A percentile compares a stretch with the other conserved stretches of the same genome.
phyloP scores from a whole-genome alignment of 2,329 filamentous ascomycete species.

The Waltergamsia citrina region DNA sequence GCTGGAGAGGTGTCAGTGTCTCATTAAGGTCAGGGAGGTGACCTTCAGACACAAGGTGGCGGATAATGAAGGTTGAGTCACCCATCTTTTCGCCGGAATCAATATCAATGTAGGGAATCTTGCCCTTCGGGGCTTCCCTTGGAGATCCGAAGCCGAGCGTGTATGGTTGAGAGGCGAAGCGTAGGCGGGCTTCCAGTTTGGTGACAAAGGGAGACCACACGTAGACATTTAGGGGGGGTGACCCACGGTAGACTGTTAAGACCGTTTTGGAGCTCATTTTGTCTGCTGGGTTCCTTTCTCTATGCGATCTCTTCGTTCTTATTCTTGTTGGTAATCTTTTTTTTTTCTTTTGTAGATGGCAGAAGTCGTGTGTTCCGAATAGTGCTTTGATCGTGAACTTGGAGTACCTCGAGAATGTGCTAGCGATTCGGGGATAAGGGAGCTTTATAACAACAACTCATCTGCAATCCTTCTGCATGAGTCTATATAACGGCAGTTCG shows the following conservation, averaged over 20 bases:
- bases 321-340: no score
- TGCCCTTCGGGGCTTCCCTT: constrained; percentile 39
- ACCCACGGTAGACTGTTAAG: constrained; percentile 38
- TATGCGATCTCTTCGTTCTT: no score
- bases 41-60: constrained; percentile 19
- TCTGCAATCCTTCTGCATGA: no score
- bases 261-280: neutral
- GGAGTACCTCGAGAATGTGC: no score
- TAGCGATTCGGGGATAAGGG: no score
- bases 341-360: no score
- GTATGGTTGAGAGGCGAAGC: constrained; percentile 41
- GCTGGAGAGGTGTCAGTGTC: constrained; percentile 23
- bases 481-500: no score
- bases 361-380: no score
- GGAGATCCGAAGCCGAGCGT: constrained; percentile 31
- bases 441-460: no score
- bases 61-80: constrained; percentile 48
- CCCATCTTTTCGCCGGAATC: constrained; percentile 18
- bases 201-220: constrained; percentile 53
- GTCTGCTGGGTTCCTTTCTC: no score
- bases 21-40: constrained; percentile 38
- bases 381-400: no score
- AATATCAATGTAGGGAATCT: constrained; percentile 48
- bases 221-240: constrained; percentile 24
- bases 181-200: constrained; percentile 53